These are phyloP conservation scores for Salvia splendens DNA, from an alignment of 257 asterid genomes.

Conservation along the genomic window DNA sequence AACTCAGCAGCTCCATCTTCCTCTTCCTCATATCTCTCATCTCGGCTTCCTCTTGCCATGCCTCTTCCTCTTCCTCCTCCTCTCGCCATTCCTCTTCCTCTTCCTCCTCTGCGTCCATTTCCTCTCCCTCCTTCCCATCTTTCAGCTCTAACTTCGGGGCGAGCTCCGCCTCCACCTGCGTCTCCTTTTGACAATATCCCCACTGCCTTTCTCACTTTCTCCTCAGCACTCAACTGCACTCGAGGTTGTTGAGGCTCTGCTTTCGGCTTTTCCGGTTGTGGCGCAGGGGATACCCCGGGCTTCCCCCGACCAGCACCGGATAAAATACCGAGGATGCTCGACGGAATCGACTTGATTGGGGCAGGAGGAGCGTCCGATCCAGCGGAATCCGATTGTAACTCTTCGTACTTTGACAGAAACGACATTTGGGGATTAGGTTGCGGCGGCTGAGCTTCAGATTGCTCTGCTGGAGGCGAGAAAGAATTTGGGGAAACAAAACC, in stretches of 20 bases:
- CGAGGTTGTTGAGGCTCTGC: conserved; percentile 58
- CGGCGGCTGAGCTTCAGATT: conserved; percentile 25
- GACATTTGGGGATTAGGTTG: conserved; percentile 32
- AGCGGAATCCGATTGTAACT: conserved; percentile 19
- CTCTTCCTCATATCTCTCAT: conserved; percentile 35
- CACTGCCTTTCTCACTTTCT: conserved; percentile 54
- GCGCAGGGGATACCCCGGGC: conserved; percentile 33
- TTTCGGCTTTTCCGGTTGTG: conserved; percentile 38
- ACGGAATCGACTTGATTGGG: conserved; percentile 33
- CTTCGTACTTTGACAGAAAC: conserved; percentile 34
- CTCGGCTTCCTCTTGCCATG: conserved; percentile 22
- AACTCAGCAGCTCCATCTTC: conserved; percentile 46
- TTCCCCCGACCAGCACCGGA: conserved; percentile 77
- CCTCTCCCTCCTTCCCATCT: conserved; percentile 34
- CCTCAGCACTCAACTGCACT: conserved; percentile 2
- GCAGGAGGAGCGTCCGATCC: conserved; percentile 21
- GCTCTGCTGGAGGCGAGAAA: conserved; percentile 29
- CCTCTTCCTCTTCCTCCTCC: conserved; percentile 32
- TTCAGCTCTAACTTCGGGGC: conserved; percentile 24
- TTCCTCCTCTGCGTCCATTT: conserved; percentile 36
- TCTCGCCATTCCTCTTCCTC: conserved; percentile 49
- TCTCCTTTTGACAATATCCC: conserved; percentile 53
- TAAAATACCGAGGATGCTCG: conserved; percentile 28
- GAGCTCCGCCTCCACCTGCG: conserved; percentile 25
- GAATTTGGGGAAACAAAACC: conserved; percentile 37